Evolutionary conservation across 2,329 filamentous ascomycete genomes (phyloP).

Genomic region (Nothopassalora personata): DNA sequence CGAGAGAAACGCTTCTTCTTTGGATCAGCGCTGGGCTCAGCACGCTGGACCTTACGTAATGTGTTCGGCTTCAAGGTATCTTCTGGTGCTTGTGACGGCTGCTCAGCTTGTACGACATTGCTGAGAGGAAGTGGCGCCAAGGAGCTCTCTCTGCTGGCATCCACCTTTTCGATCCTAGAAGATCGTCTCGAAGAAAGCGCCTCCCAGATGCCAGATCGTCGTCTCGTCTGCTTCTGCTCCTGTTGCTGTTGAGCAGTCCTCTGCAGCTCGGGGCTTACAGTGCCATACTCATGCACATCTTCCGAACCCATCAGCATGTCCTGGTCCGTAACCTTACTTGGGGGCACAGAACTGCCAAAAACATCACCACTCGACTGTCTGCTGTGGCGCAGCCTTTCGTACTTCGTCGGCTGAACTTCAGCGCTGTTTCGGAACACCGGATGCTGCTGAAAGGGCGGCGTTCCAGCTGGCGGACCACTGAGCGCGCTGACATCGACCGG

Average conservation of each 20-base stretch:
- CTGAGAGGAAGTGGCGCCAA: not conserved
- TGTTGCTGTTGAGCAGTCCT: conserved; percentile 1
- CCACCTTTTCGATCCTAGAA: conserved; percentile 9
- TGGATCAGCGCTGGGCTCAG: conserved; percentile 23
- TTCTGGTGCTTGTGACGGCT: not conserved
- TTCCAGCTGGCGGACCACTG: conserved; percentile 20
- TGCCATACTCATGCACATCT: conserved; percentile 6
- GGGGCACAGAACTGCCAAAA: conserved; percentile 5
- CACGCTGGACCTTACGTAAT: conserved; percentile 30
- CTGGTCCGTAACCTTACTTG: conserved; percentile 15
- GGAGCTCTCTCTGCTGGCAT: conserved; percentile 7
- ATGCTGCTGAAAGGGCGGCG: conserved; percentile 25
- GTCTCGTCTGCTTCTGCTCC: conserved; percentile 12
- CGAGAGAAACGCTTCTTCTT: conserved; percentile 44
- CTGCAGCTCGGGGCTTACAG: not conserved
- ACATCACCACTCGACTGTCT: conserved; percentile 5
- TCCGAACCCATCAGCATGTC: conserved; percentile 15
- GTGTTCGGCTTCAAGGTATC: conserved; percentile 12
- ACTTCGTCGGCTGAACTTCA: conserved; percentile 19
- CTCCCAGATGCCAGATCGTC: conserved; percentile 23
- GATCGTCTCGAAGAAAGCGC: conserved; percentile 15
- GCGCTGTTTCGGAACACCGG: conserved; percentile 17
- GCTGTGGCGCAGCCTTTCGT: conserved; percentile 20
- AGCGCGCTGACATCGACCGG: conserved; percentile 21
- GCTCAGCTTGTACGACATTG: not conserved